Evolutionary conservation across 441 rosid genomes (phyloP).

Genomic region (Biscutella laevigata): DNA sequence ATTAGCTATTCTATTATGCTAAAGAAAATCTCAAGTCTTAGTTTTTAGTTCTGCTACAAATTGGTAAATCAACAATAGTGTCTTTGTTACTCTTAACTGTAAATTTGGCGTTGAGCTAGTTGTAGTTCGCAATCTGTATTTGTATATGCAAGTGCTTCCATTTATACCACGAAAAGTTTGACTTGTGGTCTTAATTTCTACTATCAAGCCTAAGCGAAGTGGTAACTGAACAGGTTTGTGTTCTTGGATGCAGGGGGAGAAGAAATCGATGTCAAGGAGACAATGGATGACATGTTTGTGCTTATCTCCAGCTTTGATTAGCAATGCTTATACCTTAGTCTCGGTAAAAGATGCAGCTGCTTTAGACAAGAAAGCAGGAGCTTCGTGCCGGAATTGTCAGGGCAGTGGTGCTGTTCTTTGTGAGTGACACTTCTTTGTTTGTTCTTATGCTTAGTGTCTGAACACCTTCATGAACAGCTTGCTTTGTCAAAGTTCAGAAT

Average conservation of each 20-base stretch:
- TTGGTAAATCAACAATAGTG: neutral
- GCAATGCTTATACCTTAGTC: constrained; percentile 31
- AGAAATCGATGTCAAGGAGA: constrained; percentile 46
- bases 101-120: neutral
- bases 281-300: constrained; percentile 61
- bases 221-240: neutral
- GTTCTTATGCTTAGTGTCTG: neutral
- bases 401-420: constrained; percentile 83
- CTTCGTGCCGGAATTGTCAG: constrained; percentile 64
- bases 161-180: too few relatives aligned
- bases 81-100: neutral
- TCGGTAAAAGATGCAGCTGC: constrained; percentile 38
- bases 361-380: constrained; percentile 49
- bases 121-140: neutral
- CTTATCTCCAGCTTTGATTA: constrained; percentile 44
- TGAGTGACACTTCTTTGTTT: constrained; percentile 31
- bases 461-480: neutral
- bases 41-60: constrained; percentile 2
- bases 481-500: neutral
- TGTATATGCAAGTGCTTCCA: neutral
- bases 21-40: neutral
- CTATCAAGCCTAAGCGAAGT: neutral
- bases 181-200: neutral
- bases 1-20: neutral
- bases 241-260: constrained; percentile 33